phyloP scores from a whole-genome alignment of 2,329 filamentous ascomycete species.

The Emergomyces orientalis region DNA sequence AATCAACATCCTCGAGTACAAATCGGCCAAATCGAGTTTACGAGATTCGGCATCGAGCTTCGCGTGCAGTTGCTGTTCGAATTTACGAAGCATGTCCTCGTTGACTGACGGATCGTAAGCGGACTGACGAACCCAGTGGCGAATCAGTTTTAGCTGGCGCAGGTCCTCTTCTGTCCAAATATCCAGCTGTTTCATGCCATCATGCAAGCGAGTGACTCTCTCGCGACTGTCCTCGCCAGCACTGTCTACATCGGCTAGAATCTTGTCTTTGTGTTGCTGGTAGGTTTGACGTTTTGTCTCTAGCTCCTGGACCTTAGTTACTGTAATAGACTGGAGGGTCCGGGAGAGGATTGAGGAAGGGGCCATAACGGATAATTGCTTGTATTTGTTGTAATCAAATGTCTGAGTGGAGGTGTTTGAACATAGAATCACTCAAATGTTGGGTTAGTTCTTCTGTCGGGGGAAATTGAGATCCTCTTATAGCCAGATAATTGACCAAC shows the following conservation, averaged over 20 bases:
- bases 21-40: conserved; percentile 27
- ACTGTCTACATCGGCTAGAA: conserved; percentile 13
- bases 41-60: conserved; percentile 30
- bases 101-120: conserved; percentile 31
- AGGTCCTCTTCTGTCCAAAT: conserved; percentile 13
- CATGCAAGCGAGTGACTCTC: conserved; percentile 9
- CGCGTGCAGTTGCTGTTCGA: conserved; percentile 25
- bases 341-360: conserved; percentile 14
- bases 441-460: neutral
- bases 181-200: conserved; percentile 15
- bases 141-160: conserved; percentile 22
- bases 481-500: neutral
- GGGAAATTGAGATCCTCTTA: neutral
- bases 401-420: neutral
- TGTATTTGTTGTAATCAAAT: neutral
- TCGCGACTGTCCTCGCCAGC: conserved; percentile 8
- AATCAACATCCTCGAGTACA: conserved; percentile 32
- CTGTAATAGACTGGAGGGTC: conserved; percentile 14
- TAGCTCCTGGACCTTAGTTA: conserved; percentile 22
- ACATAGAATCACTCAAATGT: neutral
- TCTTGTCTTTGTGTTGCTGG: conserved; percentile 13
- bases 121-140: conserved; percentile 30
- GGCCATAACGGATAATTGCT: conserved; percentile 8
- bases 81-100: conserved; percentile 24
- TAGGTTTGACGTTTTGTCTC: conserved; percentile 19